These are phyloP conservation scores for Suillus tomentosus DNA, from an alignment of 768 basidiomycete species.

Conservation along the genomic window DNA sequence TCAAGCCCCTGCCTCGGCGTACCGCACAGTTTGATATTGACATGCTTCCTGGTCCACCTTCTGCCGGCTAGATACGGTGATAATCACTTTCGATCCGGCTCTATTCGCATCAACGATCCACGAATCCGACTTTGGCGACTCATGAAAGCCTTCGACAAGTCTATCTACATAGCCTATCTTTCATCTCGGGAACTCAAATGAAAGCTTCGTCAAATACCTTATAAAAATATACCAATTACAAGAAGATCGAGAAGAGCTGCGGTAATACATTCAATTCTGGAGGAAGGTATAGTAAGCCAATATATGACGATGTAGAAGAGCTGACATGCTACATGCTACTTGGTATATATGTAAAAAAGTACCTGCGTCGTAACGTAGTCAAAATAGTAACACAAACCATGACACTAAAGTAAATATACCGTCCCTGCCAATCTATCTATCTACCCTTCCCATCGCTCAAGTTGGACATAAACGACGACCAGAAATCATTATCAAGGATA, in stretches of 20 bases:
- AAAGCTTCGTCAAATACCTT: background rate
- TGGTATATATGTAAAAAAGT: slow-evolving; percentile 1
- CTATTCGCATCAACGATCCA: background rate
- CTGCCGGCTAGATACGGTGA: background rate
- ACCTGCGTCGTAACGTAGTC: background rate
- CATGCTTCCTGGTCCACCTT: slow-evolving; percentile 22
- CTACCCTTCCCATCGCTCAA: slow-evolving; percentile 27
- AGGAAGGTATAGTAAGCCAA: slow-evolving; percentile 5
- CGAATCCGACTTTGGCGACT: background rate
- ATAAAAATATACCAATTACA: background rate
- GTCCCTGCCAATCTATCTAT: slow-evolving; percentile 12
- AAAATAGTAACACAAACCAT: background rate
- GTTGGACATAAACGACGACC: slow-evolving; percentile 43
- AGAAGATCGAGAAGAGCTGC: background rate
- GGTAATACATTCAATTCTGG: background rate
- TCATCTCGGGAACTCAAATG: background rate
- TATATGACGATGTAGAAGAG: background rate
- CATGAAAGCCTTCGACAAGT: background rate
- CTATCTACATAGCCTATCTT: background rate
- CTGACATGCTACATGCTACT: background rate
- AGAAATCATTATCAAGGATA: slow-evolving; percentile 45
- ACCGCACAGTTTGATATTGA: slow-evolving; percentile 32
- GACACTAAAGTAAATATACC: background rate
- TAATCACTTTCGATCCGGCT: background rate
- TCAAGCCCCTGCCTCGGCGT: slow-evolving; percentile 50